Base-by-base conservation (phyloP, 495 filamentous ascomycete genomes). In the Bacidia rubella region DNA sequence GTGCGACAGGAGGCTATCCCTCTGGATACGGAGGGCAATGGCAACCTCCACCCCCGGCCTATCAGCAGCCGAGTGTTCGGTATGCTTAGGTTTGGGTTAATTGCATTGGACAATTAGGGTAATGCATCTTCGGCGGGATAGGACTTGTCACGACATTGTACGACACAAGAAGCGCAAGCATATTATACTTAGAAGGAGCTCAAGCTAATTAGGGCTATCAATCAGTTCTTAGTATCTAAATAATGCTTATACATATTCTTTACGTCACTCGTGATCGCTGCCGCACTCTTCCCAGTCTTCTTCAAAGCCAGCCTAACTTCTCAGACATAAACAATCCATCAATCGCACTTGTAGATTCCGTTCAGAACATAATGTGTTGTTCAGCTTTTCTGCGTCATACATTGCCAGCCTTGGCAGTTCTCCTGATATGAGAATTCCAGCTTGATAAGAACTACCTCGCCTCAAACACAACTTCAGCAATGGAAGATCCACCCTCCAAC, bases 41-140 rank as follows among this genome's bases (percentile, higher is more conserved):
- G 35, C 54, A 51, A 39, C 26, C 57, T 29, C 61, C 56, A 17
- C 61, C 57, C 24, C 27, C 49, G 7, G 58, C 56, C 35, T 52
- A 59, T 26, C 49, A 52, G 40, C 61, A 56, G 27, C 58, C 63
- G 44, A 63, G 62, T 52, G 64, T 66, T 25, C 51, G 65, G 49
- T 68, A 68, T 56, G 66, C 63, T 19, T 68, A 40, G 41, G 12
- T 17, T 38, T 12, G 22, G 12, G 9, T 38, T 42, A 25, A 51
- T 51, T 42, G 49, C 35, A 40, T 51, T 22, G 26, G 32, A 26
- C 15, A 15, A 35, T 7, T 35, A 5, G 29, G 29, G 29, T 15
- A 35, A 7, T 7, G 29, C 29, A 35, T 35, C 29, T 35, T 35
- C 29, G 29, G 15, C 29, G 5, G 29, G 29, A 15, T 7, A 15